Base-by-base conservation (phyloP, 2,329 filamentous ascomycete species). In the Lecanicillium sp. region DNA sequence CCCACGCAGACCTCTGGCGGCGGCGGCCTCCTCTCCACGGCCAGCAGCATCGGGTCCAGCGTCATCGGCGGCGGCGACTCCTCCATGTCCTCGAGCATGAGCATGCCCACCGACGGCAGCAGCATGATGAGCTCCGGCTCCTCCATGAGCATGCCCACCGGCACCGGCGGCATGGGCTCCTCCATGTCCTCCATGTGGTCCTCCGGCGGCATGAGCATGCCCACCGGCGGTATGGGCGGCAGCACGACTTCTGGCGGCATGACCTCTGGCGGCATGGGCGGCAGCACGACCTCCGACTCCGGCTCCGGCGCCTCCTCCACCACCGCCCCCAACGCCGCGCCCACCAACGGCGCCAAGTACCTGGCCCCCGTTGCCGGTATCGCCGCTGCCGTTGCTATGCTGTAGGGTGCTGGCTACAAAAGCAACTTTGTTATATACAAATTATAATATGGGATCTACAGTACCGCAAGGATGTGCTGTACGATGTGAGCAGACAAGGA, bases 341-440 rank as follows among this genome's bases (percentile, higher is more conserved):
- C 49, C 12, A 43, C 44, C 39, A 43, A 38, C 35, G 44, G 21
- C 6, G 44, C 38, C 23, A 29, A 39, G 15, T 51, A 51, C 40
- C 21, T 48, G n/a, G 49, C 40, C 4, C 49, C 49, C 5, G 44
- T 45, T 26, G 44, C 40, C 15, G 49, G 44, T 36, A n/a, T 48
- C 23, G 49, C 49, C 9, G 49, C 39, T 19, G 49, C 44, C 19
- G 35, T 51, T 36, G 49, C 49, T 15, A 19, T 51, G 49, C 40
- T 51, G 26, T 51, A 48, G 44, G 27, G 5, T 11, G n/a, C n/a
- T n/a, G n/a, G n/a, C n/a, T n/a, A 20, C 2, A 14, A 7, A 38
- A 49, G n/a, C n/a, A 35, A 14, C 15, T 26, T 27, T 21, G 3
- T 37, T n/a, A n/a, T n/a, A n/a, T n/a, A n/a, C n/a, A n/a, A n/a